These are phyloP conservation scores for Candida broadrunensis DNA, from an alignment of 805 yeast species.

Conservation along the genomic window DNA sequence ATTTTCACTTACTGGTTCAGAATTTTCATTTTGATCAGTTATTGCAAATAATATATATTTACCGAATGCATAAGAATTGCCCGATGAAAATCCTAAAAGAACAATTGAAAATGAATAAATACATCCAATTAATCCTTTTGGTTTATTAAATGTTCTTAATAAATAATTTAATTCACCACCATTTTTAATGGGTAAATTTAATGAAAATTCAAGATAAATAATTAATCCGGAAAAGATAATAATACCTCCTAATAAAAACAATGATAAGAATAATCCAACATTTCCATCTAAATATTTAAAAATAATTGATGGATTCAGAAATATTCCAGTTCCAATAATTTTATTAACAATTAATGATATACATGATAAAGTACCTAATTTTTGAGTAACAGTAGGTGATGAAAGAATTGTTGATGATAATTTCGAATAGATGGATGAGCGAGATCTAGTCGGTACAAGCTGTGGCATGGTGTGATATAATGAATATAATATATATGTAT, in stretches of 20 bases:
- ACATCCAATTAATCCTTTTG: slow-evolving; percentile 35
- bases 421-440: not conserved
- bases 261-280: slow-evolving; percentile 27
- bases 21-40: slow-evolving; percentile 20
- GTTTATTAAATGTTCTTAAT: slow-evolving; percentile 28
- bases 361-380: slow-evolving; percentile 23
- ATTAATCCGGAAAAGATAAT: slow-evolving; percentile 36
- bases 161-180: slow-evolving; percentile 45
- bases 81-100: slow-evolving; percentile 57
- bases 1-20: slow-evolving; percentile 19
- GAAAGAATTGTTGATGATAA: not conserved
- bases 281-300: slow-evolving; percentile 38
- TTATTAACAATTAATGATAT: slow-evolving; percentile 41
- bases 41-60: slow-evolving; percentile 47
- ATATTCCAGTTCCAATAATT: slow-evolving; percentile 44
- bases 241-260: slow-evolving; percentile 36
- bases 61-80: slow-evolving; percentile 65
- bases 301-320: slow-evolving; percentile 39
- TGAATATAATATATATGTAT: too few species aligned
- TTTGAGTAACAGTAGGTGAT: slow-evolving; percentile 4
- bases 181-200: slow-evolving; percentile 37
- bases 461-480: too few species aligned
- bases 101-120: slow-evolving; percentile 52
- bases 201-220: slow-evolving; percentile 39
- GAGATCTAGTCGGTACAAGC: not conserved